Base-by-base conservation (phyloP, 345 rosid species). In the Brassica napus region DNA sequence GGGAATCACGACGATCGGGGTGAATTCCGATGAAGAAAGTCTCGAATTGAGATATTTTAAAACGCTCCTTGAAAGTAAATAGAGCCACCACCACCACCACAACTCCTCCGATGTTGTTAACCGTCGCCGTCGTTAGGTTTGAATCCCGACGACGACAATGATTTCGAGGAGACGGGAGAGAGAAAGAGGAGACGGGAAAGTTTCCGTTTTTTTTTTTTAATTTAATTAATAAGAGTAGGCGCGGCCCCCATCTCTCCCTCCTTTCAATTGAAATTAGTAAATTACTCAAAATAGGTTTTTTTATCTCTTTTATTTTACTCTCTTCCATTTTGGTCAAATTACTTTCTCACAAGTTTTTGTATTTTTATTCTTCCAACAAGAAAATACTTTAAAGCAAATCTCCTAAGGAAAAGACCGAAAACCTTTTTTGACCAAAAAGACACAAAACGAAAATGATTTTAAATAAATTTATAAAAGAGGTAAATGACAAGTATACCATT, bases 1-100 rank as follows among this genome's bases (percentile, higher is more conserved):
- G 85, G 74, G 83, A 78, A 78, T 26, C 76, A 67, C 85, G 82
- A 86, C 75, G 68, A 52, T 52, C 58, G 58, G 58, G 58, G 32
- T 68, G 71, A 23, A 26, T 68, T 69, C 74, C 80, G 63, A 69
- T 69, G 49, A 39, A 54, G 63, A 62, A 60, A 54, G 60, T 54
- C 60, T 16, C 61, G 47, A 28, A 67, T 39, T 23, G n/a, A 0
- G 21, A 65, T 64, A 52, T 52, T 35, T 47, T 47, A 28, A 64
- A 73, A 47, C 47, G 69, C 35, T 42, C 14, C 57, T 42, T 68
- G 67, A 57, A 58, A 14, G 44, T 0, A 58, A 44, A 16, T 60
- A 3, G 7, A 44, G 63, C 63, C 61, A 42, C 14, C 30, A 37
- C 79, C 16, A 64, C 37, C 57, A 75, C 42, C 58, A 68, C 49